A percentile compares a stretch with the other conserved stretches of the same genome.
Evolutionary conservation across 371 early-diverging fungal genomes (phyloP).

Genomic region (Mortierella sp.): DNA sequence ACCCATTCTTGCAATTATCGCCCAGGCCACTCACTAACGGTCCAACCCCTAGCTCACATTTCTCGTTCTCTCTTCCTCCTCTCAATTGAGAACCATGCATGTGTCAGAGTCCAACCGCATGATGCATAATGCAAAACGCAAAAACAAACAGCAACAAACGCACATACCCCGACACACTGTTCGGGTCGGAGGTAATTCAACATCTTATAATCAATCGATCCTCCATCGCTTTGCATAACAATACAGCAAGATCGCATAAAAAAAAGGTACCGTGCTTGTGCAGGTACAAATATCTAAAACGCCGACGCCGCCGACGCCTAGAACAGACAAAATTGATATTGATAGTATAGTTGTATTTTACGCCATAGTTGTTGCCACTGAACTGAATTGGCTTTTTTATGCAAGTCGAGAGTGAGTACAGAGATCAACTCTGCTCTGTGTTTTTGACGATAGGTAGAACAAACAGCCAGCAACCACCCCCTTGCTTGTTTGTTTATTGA

Average conservation of each 20-base stretch:
- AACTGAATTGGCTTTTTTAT: too few relatives aligned
- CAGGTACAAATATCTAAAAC: too few relatives aligned
- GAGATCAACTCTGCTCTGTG: too few relatives aligned
- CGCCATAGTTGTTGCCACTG: too few relatives aligned
- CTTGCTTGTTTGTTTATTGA: not conserved
- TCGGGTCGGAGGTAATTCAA: too few relatives aligned
- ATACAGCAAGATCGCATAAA: not conserved
- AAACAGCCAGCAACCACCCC: not conserved
- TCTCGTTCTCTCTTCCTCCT: not conserved
- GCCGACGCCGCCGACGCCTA: too few relatives aligned
- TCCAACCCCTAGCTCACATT: not conserved
- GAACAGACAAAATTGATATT: too few relatives aligned
- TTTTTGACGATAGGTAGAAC: not conserved
- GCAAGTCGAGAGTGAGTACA: too few relatives aligned
- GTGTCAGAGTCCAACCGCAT: not conserved
- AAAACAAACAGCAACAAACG: not conserved
- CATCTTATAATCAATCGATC: too few relatives aligned
- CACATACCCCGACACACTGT: not conserved
- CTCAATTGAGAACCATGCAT: not conserved
- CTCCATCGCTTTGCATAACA: too few relatives aligned
- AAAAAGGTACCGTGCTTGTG: not conserved
- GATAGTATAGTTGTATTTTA: too few relatives aligned
- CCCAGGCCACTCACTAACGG: not conserved
- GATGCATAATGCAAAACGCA: not conserved
- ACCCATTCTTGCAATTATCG: not conserved